phyloP scores from a whole-genome alignment of 2,329 filamentous ascomycete species.

The Aspergillus brunneoviolaceus region DNA sequence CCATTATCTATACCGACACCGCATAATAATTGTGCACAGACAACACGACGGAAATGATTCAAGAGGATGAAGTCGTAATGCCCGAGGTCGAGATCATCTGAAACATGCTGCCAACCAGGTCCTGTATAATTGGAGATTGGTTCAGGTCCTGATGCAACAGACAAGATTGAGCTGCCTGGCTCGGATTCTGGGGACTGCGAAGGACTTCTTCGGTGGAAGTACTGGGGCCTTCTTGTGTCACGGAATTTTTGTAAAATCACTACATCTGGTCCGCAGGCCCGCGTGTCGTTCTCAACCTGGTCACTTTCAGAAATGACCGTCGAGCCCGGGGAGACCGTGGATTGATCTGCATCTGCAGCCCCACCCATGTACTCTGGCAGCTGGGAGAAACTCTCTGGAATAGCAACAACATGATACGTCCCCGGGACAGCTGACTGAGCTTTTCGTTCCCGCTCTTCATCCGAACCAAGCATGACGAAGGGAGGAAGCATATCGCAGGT shows the following conservation, averaged over 20 bases:
- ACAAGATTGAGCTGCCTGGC: slow-evolving; percentile 27
- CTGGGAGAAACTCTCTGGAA: slow-evolving; percentile 54
- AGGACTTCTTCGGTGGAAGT: slow-evolving; percentile 30
- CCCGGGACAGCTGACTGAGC: slow-evolving; percentile 53
- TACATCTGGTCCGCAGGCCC: slow-evolving; percentile 47
- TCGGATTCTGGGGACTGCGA: slow-evolving; percentile 39
- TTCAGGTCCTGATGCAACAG: slow-evolving; percentile 23
- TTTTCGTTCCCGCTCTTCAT: slow-evolving; percentile 60
- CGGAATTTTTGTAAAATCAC: slow-evolving; percentile 54
- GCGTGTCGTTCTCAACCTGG: slow-evolving; percentile 21
- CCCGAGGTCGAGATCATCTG: slow-evolving; percentile 23
- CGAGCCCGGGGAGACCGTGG: slow-evolving; percentile 26
- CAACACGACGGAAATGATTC: slow-evolving; percentile 41
- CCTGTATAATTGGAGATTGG: slow-evolving; percentile 5
- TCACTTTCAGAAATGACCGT: slow-evolving; percentile 28
- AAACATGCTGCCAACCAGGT: slow-evolving; percentile 22
- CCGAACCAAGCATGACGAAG: slow-evolving; percentile 54
- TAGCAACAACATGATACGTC: slow-evolving; percentile 56
- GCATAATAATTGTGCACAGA: slow-evolving; percentile 44
- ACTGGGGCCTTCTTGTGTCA: slow-evolving; percentile 40
- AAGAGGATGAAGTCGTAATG: slow-evolving; percentile 37
- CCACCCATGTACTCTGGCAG: slow-evolving; percentile 52
- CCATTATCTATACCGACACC: slow-evolving; percentile 19
- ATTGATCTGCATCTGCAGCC: slow-evolving; percentile 19
- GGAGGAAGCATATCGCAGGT: slow-evolving; percentile 52